A percentile compares a stretch with the other conserved stretches of the same genome.
Conservation (phyloP, 2,329 filamentous ascomycete species). For the Penicillium nordicum region DNA sequence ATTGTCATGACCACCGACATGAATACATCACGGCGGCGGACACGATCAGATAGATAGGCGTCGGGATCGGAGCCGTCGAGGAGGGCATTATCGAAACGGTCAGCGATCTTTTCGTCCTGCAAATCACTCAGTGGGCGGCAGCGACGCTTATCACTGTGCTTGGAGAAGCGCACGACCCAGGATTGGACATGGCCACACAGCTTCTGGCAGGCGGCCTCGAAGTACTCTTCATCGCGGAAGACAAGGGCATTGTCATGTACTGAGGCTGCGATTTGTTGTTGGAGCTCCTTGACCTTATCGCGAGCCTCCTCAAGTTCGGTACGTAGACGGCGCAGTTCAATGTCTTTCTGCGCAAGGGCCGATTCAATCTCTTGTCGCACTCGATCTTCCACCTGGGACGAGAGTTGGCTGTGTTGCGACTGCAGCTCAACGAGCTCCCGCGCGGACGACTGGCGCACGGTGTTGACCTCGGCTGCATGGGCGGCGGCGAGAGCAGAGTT, state of each 20-base stretch:
- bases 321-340: slow-evolving; percentile 74
- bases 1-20: slow-evolving; percentile 99
- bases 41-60: slow-evolving; percentile 78
- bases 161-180: slow-evolving; percentile 97
- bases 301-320: slow-evolving; percentile 71
- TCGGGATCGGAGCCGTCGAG: slow-evolving; percentile 94
- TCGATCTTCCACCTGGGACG: slow-evolving; percentile 60
- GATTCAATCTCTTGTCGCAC: slow-evolving; percentile 60
- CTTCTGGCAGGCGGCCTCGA: slow-evolving; percentile 88
- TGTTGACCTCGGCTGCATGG: slow-evolving; percentile 66
- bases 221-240: slow-evolving; percentile 87
- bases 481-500: slow-evolving; percentile 73
- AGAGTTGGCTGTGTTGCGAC: slow-evolving; percentile 60
- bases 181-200: slow-evolving; percentile 94
- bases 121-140: slow-evolving; percentile 82
- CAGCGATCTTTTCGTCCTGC: slow-evolving; percentile 87
- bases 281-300: slow-evolving; percentile 58
- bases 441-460: slow-evolving; percentile 60
- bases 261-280: slow-evolving; percentile 57
- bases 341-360: slow-evolving; percentile 75
- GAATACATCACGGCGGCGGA: slow-evolving; percentile 87
- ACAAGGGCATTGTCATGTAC: slow-evolving; percentile 71
- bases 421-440: slow-evolving; percentile 68
- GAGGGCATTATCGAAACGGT: slow-evolving; percentile 89
- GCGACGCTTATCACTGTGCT: slow-evolving; percentile 88